phyloP scores from a whole-genome alignment of 805 yeast genomes.

The Teunomyces tritomae region DNA sequence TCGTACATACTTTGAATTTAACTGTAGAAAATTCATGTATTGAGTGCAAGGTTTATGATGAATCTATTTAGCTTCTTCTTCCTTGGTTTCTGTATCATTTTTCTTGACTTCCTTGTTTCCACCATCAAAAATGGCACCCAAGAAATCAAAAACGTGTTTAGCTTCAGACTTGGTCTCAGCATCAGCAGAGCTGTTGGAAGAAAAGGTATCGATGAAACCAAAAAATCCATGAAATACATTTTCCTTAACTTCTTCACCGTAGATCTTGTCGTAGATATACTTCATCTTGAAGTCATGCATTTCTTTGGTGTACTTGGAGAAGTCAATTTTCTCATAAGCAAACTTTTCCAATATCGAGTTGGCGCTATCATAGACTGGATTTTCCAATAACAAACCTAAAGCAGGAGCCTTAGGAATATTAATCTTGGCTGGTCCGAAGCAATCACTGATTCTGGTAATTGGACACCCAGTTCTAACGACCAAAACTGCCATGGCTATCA shows the following conservation, averaged over 20 bases:
- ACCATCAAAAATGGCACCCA: conserved; percentile 44
- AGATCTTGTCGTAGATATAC: conserved; percentile 87
- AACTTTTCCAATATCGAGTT: conserved; percentile 67
- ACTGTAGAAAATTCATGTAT: background rate
- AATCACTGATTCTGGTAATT: conserved; percentile 65
- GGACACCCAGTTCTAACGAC: conserved; percentile 88
- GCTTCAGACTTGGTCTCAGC: conserved; percentile 38
- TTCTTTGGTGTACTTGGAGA: conserved; percentile 59
- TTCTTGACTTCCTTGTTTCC: conserved; percentile 6
- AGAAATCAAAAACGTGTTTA: conserved; percentile 59
- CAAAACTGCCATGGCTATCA: conserved; percentile 93
- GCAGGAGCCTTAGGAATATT: conserved; percentile 98
- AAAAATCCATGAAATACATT: conserved; percentile 89
- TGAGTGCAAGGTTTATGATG: background rate
- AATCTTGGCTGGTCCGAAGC: conserved; percentile 70
- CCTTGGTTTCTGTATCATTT: conserved; percentile 4
- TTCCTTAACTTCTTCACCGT: conserved; percentile 83
- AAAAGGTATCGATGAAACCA: conserved; percentile 82
- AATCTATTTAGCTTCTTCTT: background rate
- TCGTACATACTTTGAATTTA: background rate
- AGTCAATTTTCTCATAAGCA: conserved; percentile 76
- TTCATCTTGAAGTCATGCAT: conserved; percentile 86
- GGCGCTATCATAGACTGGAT: conserved; percentile 87
- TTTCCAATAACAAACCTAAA: conserved; percentile 82
- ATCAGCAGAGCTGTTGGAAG: conserved; percentile 23